These are phyloP conservation scores for Amoebophrya sp. DNA, from an alignment of 169 alveolate species.

Conservation along the genomic window DNA sequence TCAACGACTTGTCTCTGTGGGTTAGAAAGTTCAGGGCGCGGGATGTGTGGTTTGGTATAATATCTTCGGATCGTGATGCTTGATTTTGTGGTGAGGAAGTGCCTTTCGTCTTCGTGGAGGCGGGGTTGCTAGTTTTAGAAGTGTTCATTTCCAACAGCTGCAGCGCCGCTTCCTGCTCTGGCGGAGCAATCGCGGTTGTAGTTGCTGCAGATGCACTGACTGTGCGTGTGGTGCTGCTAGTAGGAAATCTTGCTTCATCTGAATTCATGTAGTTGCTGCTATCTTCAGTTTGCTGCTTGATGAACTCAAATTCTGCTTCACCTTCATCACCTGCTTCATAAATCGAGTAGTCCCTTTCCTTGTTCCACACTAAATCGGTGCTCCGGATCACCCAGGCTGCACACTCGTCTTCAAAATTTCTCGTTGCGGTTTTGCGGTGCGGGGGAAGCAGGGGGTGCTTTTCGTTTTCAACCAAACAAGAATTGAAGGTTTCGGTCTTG, in stretches of 20 bases:
- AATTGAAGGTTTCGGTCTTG: too few relatives aligned
- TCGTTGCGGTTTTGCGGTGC: not conserved
- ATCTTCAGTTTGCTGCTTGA: not conserved
- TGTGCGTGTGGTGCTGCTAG: not conserved
- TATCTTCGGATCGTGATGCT: not conserved
- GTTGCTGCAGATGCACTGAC: not conserved
- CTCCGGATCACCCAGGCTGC: not conserved
- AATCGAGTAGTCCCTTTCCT: not conserved
- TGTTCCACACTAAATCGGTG: not conserved
- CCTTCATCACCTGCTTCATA: too few relatives aligned
- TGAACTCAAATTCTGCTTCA: not conserved
- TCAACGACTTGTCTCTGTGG: not conserved
- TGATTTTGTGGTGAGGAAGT: not conserved
- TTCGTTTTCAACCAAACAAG: not conserved
- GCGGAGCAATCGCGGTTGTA: not conserved
- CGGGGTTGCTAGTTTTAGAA: not conserved
- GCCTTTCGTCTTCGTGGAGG: not conserved
- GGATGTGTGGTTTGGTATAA: not conserved
- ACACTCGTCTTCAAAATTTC: not conserved
- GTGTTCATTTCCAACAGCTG: not conserved
- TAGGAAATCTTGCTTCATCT: not conserved
- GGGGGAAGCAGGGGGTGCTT: not conserved
- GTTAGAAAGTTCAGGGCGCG: not conserved
- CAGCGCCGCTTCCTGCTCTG: not conserved
- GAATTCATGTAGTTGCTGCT: not conserved